Conservation (phyloP, 345 rosid genomes). For the Streptanthus diversifolius region DNA sequence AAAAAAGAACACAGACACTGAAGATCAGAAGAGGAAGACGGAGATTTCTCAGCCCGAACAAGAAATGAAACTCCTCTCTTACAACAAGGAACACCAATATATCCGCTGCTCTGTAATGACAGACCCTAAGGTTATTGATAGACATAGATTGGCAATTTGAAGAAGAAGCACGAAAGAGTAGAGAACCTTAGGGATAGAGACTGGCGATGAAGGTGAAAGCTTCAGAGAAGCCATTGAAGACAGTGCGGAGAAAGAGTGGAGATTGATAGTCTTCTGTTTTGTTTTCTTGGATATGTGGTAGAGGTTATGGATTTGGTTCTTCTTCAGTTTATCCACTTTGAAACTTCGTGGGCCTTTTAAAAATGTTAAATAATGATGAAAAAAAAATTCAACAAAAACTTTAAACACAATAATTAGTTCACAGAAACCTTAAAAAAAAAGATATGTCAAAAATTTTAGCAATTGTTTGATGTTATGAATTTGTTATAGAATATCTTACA, state of each 20-base stretch:
- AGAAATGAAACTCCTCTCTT: conserved; percentile 49
- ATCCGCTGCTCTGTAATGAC: conserved; percentile 39
- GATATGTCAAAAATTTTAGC: too few relatives aligned
- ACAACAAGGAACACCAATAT: conserved; percentile 35
- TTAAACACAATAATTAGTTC: too few relatives aligned
- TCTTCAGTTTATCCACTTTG: conserved; percentile 30
- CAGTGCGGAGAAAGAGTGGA: neutral
- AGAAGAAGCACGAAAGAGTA: neutral
- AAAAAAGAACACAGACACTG: conserved; percentile 38
- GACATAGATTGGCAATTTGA: neutral
- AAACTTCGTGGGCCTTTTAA: conserved; percentile 32
- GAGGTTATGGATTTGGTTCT: conserved; percentile 16
- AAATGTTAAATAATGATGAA: neutral
- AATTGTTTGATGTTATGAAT: too few relatives aligned
- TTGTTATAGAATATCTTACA: too few relatives aligned
- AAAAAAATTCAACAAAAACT: too few relatives aligned
- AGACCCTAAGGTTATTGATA: conserved; percentile 18
- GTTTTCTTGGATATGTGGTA: conserved; percentile 21
- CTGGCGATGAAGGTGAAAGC: conserved; percentile 47
- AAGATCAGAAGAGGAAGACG: conserved; percentile 40
- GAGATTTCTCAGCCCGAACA: conserved; percentile 51
- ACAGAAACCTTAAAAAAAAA: too few relatives aligned
- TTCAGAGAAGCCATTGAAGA: conserved; percentile 71
- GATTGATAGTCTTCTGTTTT: neutral
- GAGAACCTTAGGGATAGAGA: conserved; percentile 59